Conservation (phyloP, 805 yeast species). For the Saturnispora gosingensis region DNA sequence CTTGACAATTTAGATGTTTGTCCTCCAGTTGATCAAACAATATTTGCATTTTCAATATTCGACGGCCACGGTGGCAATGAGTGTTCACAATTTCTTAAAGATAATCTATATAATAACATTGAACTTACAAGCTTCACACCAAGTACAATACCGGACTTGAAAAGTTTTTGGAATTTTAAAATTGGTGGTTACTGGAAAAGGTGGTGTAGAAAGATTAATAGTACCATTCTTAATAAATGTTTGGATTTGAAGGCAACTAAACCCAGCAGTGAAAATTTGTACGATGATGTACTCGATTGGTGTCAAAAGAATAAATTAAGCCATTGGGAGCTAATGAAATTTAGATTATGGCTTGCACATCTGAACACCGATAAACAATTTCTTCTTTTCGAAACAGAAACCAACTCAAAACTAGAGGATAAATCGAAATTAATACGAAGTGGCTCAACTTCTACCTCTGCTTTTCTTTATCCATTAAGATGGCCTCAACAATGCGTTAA, state of each 20-base stretch:
- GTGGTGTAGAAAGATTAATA: conserved; percentile 40
- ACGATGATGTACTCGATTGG: conserved; percentile 7
- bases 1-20: conserved; percentile 8
- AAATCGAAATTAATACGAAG: conserved; percentile 18
- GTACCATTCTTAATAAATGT: conserved; percentile 4
- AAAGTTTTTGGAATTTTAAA: conserved; percentile 44
- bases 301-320: conserved; percentile 6
- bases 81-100: conserved; percentile 53
- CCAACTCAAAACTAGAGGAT: conserved; percentile 7
- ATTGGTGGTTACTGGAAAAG: conserved; percentile 85
- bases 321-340: conserved; percentile 45
- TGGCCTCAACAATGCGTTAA: conserved; percentile 23
- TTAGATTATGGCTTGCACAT: conserved; percentile 56
- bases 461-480: conserved; percentile 25
- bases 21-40: conserved; percentile 19
- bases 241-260: neutral
- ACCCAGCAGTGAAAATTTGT: neutral
- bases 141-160: conserved; percentile 31
- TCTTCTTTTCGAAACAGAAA: conserved; percentile 27
- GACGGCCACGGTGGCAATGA: conserved; percentile 94
- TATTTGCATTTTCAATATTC: conserved; percentile 67
- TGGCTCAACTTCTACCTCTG: conserved; percentile 31
- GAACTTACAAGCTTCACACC: conserved; percentile 36
- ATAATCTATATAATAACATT: conserved; percentile 43
- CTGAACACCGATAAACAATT: conserved; percentile 59